Base-by-base conservation (phyloP, 768 basidiomycete genomes). In the Boletus patriciae region DNA sequence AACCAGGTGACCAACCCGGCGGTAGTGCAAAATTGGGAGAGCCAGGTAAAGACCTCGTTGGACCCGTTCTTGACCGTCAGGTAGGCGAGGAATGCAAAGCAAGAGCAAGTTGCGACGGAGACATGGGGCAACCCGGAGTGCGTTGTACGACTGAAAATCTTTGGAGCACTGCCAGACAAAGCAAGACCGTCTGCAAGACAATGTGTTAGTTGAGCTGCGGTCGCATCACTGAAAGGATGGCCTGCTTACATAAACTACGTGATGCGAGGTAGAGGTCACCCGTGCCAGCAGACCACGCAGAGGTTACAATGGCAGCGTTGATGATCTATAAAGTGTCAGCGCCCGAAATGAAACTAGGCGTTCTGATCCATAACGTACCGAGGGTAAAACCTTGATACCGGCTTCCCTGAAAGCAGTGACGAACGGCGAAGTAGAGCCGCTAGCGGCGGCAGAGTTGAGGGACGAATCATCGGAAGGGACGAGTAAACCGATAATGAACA, bases 91-190 rank as follows among this genome's bases (percentile, higher is more conserved):
- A 73, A 54, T 1, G 72, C 69, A 47, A 77, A 73, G 34, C 58
- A 51, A 1, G 69, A 54, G 55, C 65, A 72, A 33, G 68, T 3
- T 0, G 38, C 55, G 11, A 75, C 65, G 1, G 78, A 63, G 31
- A 80, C 72, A 63, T 76, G 78, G 2, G 83, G 84, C 3, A 84
- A 63, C 40, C 83, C 74, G 6, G 62, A 52, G 15, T 57, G 59
- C 15, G 68, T 65, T 2, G 78, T 77, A 50, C 74, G 70, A n/a
- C 63, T 47, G 54, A 86, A 84, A 47, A 85, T 63, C 52, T 69
- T 74, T 1, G 85, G 85, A 0, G 84, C 83, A 50, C 81, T 78
- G 1, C 80, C 78, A n/a, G 76, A 74, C 50, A 77, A 57, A 6
- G 84, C 79, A 9, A 86, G 76, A 59, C 80, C 80, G 61, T 85